phyloP scores from a whole-genome alignment of 2,329 filamentous ascomycete species.

The Botrytis cinerea region DNA sequence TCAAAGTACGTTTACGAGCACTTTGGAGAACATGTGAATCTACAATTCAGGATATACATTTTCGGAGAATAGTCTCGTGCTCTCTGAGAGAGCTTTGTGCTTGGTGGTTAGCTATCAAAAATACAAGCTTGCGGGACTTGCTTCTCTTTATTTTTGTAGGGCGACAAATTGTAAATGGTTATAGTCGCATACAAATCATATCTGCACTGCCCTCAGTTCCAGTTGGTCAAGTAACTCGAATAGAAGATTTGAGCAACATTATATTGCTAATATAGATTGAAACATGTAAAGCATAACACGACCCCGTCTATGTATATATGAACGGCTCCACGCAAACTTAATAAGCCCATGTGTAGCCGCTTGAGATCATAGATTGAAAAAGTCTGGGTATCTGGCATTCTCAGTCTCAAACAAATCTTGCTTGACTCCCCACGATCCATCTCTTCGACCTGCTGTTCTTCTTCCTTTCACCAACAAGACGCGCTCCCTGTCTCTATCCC shows the following conservation, averaged over 20 bases:
- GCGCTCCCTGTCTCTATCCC: slow-evolving; percentile 57
- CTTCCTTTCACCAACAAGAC: slow-evolving; percentile 59
- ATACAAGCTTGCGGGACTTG: neutral
- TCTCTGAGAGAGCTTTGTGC: neutral
- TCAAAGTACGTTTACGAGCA: neutral
- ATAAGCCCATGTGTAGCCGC: neutral
- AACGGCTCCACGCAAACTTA: neutral
- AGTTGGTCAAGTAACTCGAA: neutral
- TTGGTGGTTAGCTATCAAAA: neutral
- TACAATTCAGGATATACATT: neutral
- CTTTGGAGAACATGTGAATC: neutral
- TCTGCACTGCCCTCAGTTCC: neutral
- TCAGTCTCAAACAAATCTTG: slow-evolving; percentile 27
- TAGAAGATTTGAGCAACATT: neutral
- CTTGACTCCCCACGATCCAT: slow-evolving; percentile 57
- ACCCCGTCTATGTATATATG: neutral
- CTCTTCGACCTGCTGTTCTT: slow-evolving; percentile 61
- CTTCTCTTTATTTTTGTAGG: no score
- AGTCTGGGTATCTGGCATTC: neutral
- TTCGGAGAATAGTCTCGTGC: neutral
- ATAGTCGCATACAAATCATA: neutral
- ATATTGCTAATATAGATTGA: neutral
- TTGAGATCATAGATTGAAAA: neutral
- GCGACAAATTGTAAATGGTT: neutral
- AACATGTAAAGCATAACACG: neutral